Conservation (phyloP, 78 protist species). For the Tieghemostelium lacteum region DNA sequence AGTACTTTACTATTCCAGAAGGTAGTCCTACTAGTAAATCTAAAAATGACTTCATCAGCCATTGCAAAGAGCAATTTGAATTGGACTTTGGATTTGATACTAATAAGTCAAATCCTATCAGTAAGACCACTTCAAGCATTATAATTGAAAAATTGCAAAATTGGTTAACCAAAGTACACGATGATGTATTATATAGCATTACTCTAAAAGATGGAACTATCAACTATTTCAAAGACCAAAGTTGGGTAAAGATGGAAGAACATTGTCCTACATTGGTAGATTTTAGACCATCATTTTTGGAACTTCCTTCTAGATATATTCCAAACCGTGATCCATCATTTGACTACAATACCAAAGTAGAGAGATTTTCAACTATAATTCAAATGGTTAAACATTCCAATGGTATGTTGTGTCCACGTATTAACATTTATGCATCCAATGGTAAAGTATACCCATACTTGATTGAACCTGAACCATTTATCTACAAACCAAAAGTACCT, state of each 20-base stretch:
- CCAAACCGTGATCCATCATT: constrained; percentile 38
- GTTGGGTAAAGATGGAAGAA: background rate
- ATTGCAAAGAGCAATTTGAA: constrained; percentile 9
- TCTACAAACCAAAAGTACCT: background rate
- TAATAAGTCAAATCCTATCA: background rate
- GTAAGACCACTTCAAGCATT: background rate
- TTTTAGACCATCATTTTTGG: constrained; percentile 22
- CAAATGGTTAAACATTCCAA: constrained; percentile 59
- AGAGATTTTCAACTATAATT: constrained; percentile 16
- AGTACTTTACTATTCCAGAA: too few relatives aligned
- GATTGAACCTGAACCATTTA: constrained; percentile 31
- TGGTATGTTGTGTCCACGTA: constrained; percentile 57
- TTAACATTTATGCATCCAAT: constrained; percentile 32
- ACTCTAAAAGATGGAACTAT: background rate
- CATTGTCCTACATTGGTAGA: constrained; percentile 14
- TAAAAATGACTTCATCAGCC: background rate
- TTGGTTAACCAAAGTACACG: constrained; percentile 11
- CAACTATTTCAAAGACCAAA: constrained; percentile 1
- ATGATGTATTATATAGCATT: background rate
- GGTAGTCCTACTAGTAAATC: too few relatives aligned
- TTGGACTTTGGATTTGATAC: background rate
- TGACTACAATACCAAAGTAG: constrained; percentile 27
- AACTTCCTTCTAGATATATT: constrained; percentile 22
- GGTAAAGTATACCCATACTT: constrained; percentile 60
- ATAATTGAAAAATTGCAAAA: constrained; percentile 24